Conservation (phyloP, 2,329 filamentous ascomycete species). For the Phialemoniopsis sp. region DNA sequence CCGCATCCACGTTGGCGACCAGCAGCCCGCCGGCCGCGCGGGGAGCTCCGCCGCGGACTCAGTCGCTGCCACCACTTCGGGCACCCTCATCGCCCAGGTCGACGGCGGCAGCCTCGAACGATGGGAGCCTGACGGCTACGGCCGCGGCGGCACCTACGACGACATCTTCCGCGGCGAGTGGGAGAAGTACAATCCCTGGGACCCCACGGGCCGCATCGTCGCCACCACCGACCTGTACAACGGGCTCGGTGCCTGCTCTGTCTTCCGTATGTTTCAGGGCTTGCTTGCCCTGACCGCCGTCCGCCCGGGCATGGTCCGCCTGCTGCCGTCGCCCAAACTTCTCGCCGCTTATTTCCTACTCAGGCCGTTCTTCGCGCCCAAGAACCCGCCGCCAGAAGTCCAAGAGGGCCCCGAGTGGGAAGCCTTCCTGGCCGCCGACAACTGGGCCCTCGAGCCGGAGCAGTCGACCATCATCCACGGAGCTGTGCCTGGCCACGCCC, state of each 20-base stretch:
- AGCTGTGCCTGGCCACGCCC: conserved; percentile 53
- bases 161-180: conserved; percentile 48
- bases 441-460: conserved; percentile 40
- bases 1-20: conserved; percentile 55
- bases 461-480: conserved; percentile 54
- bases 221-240: conserved; percentile 55
- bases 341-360: conserved; percentile 43
- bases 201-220: conserved; percentile 45
- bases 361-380: conserved; percentile 48
- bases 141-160: conserved; percentile 51
- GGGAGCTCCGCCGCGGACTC: conserved; percentile 26
- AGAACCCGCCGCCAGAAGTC: conserved; percentile 32
- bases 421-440: conserved; percentile 41
- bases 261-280: conserved; percentile 57
- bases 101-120: conserved; percentile 69
- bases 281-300: conserved; percentile 50
- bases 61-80: conserved; percentile 36
- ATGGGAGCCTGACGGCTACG: conserved; percentile 67
- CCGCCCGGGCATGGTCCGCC: conserved; percentile 40
- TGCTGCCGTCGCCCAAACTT: conserved; percentile 43
- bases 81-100: conserved; percentile 58
- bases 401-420: conserved; percentile 40
- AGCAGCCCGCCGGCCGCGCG: conserved; percentile 16
- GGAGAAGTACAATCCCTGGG: conserved; percentile 55
- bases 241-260: conserved; percentile 51